phyloP scores from a whole-genome alignment of 2,329 filamentous ascomycete genomes.

The Penicillium oxalicum region DNA sequence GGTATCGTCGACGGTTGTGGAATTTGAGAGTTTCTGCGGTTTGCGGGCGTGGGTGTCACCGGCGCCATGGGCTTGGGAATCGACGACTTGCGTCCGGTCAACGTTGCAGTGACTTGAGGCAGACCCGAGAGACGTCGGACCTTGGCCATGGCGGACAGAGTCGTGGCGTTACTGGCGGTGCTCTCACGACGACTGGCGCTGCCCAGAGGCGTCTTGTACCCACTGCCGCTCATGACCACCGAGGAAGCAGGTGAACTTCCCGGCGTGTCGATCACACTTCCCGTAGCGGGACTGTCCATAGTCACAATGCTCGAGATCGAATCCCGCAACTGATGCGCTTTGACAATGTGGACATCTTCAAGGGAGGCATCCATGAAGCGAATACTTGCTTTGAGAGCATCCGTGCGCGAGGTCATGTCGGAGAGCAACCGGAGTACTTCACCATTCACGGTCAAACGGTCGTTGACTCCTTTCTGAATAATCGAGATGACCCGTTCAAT shows the following conservation, averaged over 20 bases:
- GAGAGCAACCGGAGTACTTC: conserved; percentile 82
- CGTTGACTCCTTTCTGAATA: conserved; percentile 91
- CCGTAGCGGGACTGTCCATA: conserved; percentile 66
- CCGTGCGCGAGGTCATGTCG: conserved; percentile 80
- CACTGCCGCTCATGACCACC: conserved; percentile 50
- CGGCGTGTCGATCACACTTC: conserved; percentile 64
- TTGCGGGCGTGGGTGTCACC: conserved; percentile 47
- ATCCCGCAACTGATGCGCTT: conserved; percentile 74
- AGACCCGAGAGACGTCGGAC: conserved; percentile 45
- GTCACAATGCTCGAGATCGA: conserved; percentile 90
- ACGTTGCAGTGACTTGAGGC: conserved; percentile 31
- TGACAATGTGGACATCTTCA: conserved; percentile 60
- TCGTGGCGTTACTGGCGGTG: conserved; percentile 37
- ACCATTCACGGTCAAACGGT: conserved; percentile 92
- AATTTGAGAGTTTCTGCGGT: conserved; percentile 38
- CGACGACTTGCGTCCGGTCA: conserved; percentile 33
- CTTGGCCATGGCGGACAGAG: conserved; percentile 37
- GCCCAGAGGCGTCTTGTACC: conserved; percentile 45
- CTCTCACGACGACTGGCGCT: conserved; percentile 45
- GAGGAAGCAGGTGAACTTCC: conserved; percentile 67
- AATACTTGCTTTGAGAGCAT: conserved; percentile 68
- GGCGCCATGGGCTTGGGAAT: conserved; percentile 38
- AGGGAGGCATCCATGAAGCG: conserved; percentile 67
- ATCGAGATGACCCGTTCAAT: conserved; percentile 87
- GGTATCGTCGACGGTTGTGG: conserved; percentile 41